Conservation (phyloP, 768 basidiomycete genomes). For the Phaffia australis region DNA sequence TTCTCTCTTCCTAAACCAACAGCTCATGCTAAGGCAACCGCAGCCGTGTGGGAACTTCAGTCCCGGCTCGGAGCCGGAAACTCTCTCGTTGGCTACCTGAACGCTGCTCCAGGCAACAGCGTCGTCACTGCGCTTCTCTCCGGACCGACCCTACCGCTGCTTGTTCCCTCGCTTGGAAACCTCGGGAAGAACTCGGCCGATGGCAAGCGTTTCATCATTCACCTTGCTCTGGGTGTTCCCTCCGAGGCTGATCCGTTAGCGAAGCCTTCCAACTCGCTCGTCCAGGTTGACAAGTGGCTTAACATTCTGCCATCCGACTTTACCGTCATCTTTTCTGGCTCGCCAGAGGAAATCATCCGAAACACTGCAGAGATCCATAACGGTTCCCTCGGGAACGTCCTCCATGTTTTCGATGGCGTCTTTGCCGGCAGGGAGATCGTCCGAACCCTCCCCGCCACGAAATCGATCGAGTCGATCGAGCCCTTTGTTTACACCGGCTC, state of each 20-base stretch:
- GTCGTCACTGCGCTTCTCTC: constrained; percentile 48
- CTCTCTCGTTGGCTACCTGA: constrained; percentile 53
- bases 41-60: constrained; percentile 55
- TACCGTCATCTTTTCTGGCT: constrained; percentile 68
- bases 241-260: constrained; percentile 8
- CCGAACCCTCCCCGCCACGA: constrained; percentile 41
- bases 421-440: constrained; percentile 61
- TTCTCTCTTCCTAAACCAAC: constrained; percentile 17
- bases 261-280: constrained; percentile 41
- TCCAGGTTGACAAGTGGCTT: constrained; percentile 52
- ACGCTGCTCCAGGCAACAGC: background rate
- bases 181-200: constrained; percentile 52
- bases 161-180: constrained; percentile 66
- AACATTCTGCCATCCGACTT: constrained; percentile 53
- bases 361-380: constrained; percentile 65
- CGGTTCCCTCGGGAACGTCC: constrained; percentile 48
- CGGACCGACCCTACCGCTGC: constrained; percentile 66
- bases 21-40: constrained; percentile 10
- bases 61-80: constrained; percentile 76
- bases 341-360: constrained; percentile 70
- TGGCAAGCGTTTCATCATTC: constrained; percentile 62
- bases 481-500: constrained; percentile 69
- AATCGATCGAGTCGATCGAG: constrained; percentile 41
- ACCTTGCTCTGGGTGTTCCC: constrained; percentile 57
- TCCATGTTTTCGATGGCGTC: constrained; percentile 86